Base-by-base conservation (phyloP, 2,329 filamentous ascomycete species). In the Leptographium radiaticola region DNA sequence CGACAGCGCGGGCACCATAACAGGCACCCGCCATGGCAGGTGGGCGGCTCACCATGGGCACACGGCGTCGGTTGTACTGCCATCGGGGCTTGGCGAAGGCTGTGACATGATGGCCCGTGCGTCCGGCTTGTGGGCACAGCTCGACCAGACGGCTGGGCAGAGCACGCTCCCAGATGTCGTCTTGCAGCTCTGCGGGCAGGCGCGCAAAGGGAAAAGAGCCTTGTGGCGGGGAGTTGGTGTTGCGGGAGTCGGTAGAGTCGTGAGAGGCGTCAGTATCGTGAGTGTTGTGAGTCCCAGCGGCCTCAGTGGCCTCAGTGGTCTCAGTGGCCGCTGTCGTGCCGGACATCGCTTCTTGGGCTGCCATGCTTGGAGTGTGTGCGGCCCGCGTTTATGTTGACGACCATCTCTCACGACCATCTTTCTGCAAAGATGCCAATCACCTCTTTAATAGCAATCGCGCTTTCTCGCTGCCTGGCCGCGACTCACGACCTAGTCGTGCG, bases 151-250 rank as follows among this genome's bases (percentile, higher is more conserved):
- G 56, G n/a, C 30, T 16, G 2, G 54, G 51, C 40, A 56, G 39
- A 33, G 51, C 51, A 6, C 18, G 20, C 5, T 15, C 15, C 56
- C 56, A 58, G 43, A 58, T 52, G 33, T 30, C 39, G 4, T 36
- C 25, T 16, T 47, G 54, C 7, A 56, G 36, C 46, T 58, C 56
- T n/a, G 36, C 20, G 0, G 56, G 54, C 9, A 57, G 52, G n/a
- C 13, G 20, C 10, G 45, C 15, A 16, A 57, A 56, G n/a, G 34
- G 10, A 6, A 49, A 9, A 10, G 9, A 15, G 48, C 18, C 18
- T 25, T 25, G 25, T 25, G 25, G 25, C 25, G 3, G 25, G 25
- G 5, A 25, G 25, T 25, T 5, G 25, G 25, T 2, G 25, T 25
- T 25, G 25, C 25, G 25, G 25, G 25, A 25, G 25, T 25, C 25